Evolutionary conservation across 768 basidiomycete genomes (phyloP).

Genomic region (Lyophyllum semitale): DNA sequence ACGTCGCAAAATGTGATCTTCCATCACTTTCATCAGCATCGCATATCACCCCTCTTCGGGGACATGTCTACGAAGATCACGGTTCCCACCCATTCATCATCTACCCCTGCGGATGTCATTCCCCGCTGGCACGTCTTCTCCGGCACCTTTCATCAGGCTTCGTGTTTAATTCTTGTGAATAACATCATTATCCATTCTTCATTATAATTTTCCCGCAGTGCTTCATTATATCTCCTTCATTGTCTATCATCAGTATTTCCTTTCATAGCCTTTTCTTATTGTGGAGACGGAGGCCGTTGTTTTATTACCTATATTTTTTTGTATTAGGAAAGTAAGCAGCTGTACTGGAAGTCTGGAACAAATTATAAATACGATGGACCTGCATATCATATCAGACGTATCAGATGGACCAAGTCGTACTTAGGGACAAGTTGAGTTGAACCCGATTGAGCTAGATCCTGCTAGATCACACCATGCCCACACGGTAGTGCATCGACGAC

Average conservation of each 20-base stretch:
- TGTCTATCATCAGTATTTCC: constrained; percentile 13
- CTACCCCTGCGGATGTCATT: constrained; percentile 17
- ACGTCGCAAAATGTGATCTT: constrained; percentile 6
- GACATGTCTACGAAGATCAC: constrained; percentile 11
- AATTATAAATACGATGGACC: constrained; percentile 8
- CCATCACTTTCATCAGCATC: constrained; percentile 10
- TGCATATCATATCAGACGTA: not conserved
- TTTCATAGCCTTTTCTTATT: not conserved
- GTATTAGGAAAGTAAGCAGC: constrained; percentile 8
- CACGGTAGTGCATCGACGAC: too few relatives aligned
- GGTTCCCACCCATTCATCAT: constrained; percentile 8
- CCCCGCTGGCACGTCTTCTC: not conserved
- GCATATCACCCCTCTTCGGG: constrained; percentile 3
- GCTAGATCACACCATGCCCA: too few relatives aligned
- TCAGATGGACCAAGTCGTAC: not conserved
- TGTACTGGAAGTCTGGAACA: constrained; percentile 14
- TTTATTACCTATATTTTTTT: constrained; percentile 9
- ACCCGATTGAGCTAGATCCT: too few relatives aligned
- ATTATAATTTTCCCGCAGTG: constrained; percentile 17
- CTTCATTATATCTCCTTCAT: constrained; percentile 18
- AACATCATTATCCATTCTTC: constrained; percentile 9
- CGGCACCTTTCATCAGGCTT: constrained; percentile 1
- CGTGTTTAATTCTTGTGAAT: constrained; percentile 11
- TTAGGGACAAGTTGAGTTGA: not conserved
- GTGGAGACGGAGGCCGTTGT: constrained; percentile 6